Evolutionary conservation across 768 basidiomycete species (phyloP).

Genomic region (Kondoa subrosea): DNA sequence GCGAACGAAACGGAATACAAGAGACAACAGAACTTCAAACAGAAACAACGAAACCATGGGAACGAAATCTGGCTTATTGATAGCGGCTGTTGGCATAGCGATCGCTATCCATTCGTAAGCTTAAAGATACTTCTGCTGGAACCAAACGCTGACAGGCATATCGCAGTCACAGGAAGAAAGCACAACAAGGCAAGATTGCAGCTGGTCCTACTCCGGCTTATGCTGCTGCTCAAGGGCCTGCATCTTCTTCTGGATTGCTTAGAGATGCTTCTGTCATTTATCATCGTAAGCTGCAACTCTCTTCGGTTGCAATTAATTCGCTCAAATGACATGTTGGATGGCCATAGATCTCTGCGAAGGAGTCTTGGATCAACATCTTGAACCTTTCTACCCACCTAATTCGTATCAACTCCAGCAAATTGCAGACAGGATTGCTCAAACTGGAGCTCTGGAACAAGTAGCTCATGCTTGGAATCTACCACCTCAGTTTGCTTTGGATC

Average conservation of each 20-base stretch:
- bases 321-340: too few species aligned
- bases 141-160: too few species aligned
- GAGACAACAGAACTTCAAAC: too few species aligned
- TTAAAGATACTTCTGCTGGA: too few species aligned
- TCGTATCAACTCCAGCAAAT: not conserved
- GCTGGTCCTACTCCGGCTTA: not conserved
- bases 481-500: not conserved
- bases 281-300: not conserved
- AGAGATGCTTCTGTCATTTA: not conserved
- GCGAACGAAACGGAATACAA: too few species aligned
- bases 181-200: not conserved
- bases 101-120: too few species aligned
- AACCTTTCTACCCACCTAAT: slow-evolving; percentile 5
- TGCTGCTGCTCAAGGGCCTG: not conserved
- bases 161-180: too few species aligned
- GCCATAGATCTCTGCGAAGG: not conserved
- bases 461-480: not conserved
- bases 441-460: not conserved
- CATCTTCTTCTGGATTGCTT: not conserved
- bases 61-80: too few species aligned
- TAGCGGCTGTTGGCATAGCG: too few species aligned
- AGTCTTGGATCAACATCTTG: not conserved
- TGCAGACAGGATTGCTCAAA: not conserved
- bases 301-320: not conserved
- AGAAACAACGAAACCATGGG: too few species aligned